phyloP scores from a whole-genome alignment of 495 filamentous ascomycete genomes.

The Apodospora peruviana region DNA sequence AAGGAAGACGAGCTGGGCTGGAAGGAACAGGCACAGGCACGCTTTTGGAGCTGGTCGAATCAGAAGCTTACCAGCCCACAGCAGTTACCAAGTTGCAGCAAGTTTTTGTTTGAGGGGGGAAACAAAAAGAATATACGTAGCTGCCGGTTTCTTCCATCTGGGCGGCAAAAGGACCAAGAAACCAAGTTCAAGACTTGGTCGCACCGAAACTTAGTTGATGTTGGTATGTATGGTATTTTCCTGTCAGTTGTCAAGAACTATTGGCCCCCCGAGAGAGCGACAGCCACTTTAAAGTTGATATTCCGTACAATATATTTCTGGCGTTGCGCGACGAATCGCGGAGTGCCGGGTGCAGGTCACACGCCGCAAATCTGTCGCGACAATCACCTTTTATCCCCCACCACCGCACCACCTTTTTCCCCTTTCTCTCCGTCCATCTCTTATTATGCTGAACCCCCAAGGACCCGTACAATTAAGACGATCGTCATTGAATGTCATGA shows the following conservation, averaged over 20 bases:
- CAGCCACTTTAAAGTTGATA: conserved; percentile 2
- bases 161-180: not conserved
- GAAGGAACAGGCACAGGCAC: not conserved
- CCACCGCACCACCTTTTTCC: not conserved
- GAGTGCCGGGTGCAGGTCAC: conserved; percentile 16
- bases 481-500: no score
- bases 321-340: conserved; percentile 21
- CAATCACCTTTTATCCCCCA: conserved; percentile 14
- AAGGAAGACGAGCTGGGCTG: not conserved
- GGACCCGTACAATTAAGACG: no score
- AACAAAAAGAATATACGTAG: not conserved
- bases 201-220: not conserved
- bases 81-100: not conserved
- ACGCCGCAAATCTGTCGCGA: conserved; percentile 14
- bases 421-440: no score
- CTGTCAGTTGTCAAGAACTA: no score
- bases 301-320: conserved; percentile 12
- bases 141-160: conserved; percentile 1
- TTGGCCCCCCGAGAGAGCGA: conserved; percentile 12
- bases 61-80: not conserved
- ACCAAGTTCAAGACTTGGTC: not conserved
- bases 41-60: not conserved
- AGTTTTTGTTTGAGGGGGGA: no score
- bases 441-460: no score
- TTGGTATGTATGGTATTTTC: conserved; percentile 18